These are phyloP conservation scores for Apiospora aurea DNA, from an alignment of 2,329 filamentous ascomycete genomes.

Conservation along the genomic window DNA sequence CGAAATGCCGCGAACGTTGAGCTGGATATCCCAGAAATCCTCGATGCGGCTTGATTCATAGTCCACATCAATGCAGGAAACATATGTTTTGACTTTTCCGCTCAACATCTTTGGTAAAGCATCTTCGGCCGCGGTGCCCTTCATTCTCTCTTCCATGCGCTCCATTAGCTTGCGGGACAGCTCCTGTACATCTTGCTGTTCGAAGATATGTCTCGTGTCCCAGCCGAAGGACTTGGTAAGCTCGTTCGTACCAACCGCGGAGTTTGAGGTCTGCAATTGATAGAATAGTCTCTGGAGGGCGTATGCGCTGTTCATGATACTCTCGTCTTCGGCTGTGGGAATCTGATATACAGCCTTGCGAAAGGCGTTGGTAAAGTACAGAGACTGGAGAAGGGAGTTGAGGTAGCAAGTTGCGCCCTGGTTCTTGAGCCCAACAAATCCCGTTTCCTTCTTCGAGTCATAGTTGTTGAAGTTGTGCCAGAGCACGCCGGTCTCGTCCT, in stretches of 20 bases:
- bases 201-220: slow-evolving; percentile 97
- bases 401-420: slow-evolving; percentile 93
- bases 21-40: slow-evolving; percentile 98
- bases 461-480: slow-evolving; percentile 96
- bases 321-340: slow-evolving; percentile 85
- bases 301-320: slow-evolving; percentile 87
- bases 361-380: slow-evolving; percentile 92
- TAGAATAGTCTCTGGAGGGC: slow-evolving; percentile 94
- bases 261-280: slow-evolving; percentile 84
- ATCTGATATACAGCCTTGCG: slow-evolving; percentile 98
- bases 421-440: slow-evolving; percentile 95
- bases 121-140: slow-evolving; percentile 90
- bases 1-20: slow-evolving; percentile 95
- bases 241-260: slow-evolving; percentile 88
- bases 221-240: slow-evolving; percentile 97
- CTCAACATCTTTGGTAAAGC: slow-evolving; percentile 91
- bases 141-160: slow-evolving; percentile 96
- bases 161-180: slow-evolving; percentile 97
- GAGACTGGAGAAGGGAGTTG: slow-evolving; percentile 82
- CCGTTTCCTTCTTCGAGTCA: slow-evolving; percentile 98
- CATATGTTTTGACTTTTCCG: slow-evolving; percentile 98
- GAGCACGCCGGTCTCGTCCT: slow-evolving; percentile 86
- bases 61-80: slow-evolving; percentile 97
- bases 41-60: slow-evolving; percentile 96
- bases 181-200: slow-evolving; percentile 98